Percentiles rank a stretch among this genome's conserved stretches.
These are phyloP conservation scores for Austropuccinia psidii DNA, from an alignment of 1,284 basidiomycete genomes.

Conservation along the genomic window DNA sequence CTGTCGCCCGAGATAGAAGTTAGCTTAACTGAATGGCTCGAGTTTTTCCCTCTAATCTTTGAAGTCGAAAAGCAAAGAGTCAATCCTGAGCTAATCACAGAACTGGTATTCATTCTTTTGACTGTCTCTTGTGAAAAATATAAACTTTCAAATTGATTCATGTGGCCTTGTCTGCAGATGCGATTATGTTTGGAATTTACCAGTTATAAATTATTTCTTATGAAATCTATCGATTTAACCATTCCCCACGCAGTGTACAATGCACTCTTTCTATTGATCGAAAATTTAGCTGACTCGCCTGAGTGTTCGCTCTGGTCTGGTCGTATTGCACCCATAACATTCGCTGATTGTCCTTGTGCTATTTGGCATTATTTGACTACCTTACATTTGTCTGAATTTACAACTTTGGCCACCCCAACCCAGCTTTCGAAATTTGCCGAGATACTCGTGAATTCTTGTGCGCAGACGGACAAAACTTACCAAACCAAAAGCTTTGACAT, in stretches of 20 bases:
- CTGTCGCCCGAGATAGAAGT: background rate
- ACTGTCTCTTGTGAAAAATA: background rate
- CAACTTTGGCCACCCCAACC: background rate
- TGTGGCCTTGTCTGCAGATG: background rate
- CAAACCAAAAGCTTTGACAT: background rate
- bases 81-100: background rate
- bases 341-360: conserved; percentile 11
- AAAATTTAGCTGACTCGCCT: background rate
- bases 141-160: background rate
- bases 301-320: conserved; percentile 24
- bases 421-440: conserved; percentile 3
- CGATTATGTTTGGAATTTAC: background rate
- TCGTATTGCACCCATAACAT: conserved; percentile 2
- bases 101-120: conserved; percentile 12
- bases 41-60: background rate
- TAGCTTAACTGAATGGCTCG: conserved; percentile 11
- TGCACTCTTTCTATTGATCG: conserved; percentile 8
- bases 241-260: conserved; percentile 11
- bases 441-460: background rate
- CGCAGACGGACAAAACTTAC: background rate
- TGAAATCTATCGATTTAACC: background rate
- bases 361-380: conserved; percentile 21
- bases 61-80: background rate
- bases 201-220: background rate
- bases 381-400: conserved; percentile 15